Base-by-base conservation (phyloP, 352 stramenopile genomes). In the Aphanomyces stellatus region DNA sequence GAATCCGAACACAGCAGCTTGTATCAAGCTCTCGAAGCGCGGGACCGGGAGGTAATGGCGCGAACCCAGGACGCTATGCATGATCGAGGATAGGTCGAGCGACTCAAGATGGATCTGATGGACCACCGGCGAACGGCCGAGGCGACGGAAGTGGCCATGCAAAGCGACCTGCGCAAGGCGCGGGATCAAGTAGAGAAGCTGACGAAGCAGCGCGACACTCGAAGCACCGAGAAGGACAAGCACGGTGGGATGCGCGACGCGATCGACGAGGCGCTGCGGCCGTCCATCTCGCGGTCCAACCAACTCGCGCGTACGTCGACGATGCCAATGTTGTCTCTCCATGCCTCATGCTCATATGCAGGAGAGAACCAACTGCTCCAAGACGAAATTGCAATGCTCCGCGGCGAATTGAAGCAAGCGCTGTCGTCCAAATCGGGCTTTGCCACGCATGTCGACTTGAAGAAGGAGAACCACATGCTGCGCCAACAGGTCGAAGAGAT, bases 381-480 rank as follows among this genome's bases (percentile, higher is more conserved):
- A 25, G 49, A 60, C 33, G 19, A 67, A 6, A 33, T 73, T 28
- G 48, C 48, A 8, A 19, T 42, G 4, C 60, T 76, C 10, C 53
- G 30, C 25, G 33, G 40, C 30, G 73, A 80, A 28, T 35, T 78
- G n/a, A 61, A 42, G 0, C 28, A 48, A 13, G 40, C 65, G 2
- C 34, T 67, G 17, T 13, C 48, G 4, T 53, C 43, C 1, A 41
- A 46, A 34, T 62, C 46, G 4, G 57, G 46, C 7, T 91, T 91
- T 46, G 79, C 76, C 6, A 76, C 84, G 15, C 83, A 91, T 53
- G 74, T 91, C 35, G 80, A 91, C 34, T 74, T 91, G 24, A 91
- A 90, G 65, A 78, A 81, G 34, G 83, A 91, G 61, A 91, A 91
- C 51, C 76, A 76, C 41, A 76, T 86, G 56, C 56, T 91, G 31